Evolutionary conservation across 1,284 basidiomycete genomes (phyloP), one percentile per base, ranked within the genome.

Genomic region (Ganoderma resinaceum): DNA sequence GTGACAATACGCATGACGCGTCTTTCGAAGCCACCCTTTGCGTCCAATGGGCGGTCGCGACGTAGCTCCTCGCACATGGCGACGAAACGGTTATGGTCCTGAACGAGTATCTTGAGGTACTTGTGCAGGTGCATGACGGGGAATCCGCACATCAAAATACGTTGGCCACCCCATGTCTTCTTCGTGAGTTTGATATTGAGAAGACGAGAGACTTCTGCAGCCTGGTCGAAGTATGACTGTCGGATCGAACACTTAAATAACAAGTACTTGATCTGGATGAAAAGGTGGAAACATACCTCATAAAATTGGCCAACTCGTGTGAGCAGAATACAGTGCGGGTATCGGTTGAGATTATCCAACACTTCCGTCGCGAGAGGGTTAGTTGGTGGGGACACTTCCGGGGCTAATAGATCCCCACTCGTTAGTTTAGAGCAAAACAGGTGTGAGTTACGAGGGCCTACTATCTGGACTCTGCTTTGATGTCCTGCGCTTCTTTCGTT

Each of bases 241-340:
- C 61, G 55, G 26, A 20, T 40, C 52, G 35, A 57, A 52, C 62
- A 38, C 35, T 20, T 35, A 29, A 49, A 29, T 49, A 35, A 29
- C 52, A 35, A 64, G 35, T 29, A 1, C 58, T 26, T 37, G n/a
- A 12, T 40, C 2, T 40, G n/a, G 11, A 18, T 38, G 23, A 60
- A n/a, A 40, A 23, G 26, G 38, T 40, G 2, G 12, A 16, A 11
- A 65, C 81, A 66, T 77, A 95, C 96, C 86, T 98, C 96, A 78
- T 97, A 98, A 80, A 98, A 98, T 75, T 95, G 92, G 23, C 96
- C 96, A 16, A 98, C 95, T 66, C 95, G 89, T 3, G 96, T 98
- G 7, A 98, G 85, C 23, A 98, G 83, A 40, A 97, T 86, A 76
- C 95, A 97, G 76, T 96, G 93, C 16, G 96, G 93, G 78, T 95